Evolutionary conservation across 148 eudicot species (phyloP).

Genomic region (Polygonum maritimum): DNA sequence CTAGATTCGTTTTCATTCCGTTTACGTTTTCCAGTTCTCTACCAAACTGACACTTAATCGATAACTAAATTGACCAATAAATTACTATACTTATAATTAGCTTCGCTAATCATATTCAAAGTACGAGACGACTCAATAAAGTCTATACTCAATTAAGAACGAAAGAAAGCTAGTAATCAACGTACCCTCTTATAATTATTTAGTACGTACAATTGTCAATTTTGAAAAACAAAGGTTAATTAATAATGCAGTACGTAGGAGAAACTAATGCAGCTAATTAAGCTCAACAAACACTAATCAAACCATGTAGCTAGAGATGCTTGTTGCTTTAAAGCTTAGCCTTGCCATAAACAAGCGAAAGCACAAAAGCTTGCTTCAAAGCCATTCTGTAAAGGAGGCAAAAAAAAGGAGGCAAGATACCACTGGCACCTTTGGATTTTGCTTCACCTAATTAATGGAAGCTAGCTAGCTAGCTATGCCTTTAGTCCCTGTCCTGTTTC

Average conservation of each 20-base stretch:
- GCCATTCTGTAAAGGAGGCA: constrained; percentile 5
- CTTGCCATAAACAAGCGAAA: not conserved
- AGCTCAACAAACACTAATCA: not conserved
- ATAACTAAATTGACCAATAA: not conserved
- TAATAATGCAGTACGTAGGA: not conserved
- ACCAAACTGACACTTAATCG: not conserved
- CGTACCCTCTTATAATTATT: not conserved
- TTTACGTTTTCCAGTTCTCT: too few relatives aligned
- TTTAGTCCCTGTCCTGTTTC: constrained; percentile 2
- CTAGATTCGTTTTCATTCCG: too few relatives aligned
- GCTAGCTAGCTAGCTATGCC: constrained; percentile 7
- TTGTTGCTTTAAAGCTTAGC: constrained; percentile 1
- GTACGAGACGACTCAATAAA: not conserved
- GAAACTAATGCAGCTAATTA: not conserved
- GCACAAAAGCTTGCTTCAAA: constrained; percentile 7
- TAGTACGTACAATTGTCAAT: not conserved
- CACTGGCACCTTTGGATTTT: not conserved
- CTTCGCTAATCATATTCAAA: not conserved
- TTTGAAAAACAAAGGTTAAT: not conserved
- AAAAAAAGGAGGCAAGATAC: not conserved
- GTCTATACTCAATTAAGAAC: not conserved
- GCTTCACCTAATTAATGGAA: constrained; percentile 8
- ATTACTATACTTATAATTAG: not conserved
- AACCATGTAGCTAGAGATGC: not conserved
- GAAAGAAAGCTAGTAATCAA: not conserved